Conservation (phyloP, 2,329 filamentous ascomycete species). For the Venturia pyrina region DNA sequence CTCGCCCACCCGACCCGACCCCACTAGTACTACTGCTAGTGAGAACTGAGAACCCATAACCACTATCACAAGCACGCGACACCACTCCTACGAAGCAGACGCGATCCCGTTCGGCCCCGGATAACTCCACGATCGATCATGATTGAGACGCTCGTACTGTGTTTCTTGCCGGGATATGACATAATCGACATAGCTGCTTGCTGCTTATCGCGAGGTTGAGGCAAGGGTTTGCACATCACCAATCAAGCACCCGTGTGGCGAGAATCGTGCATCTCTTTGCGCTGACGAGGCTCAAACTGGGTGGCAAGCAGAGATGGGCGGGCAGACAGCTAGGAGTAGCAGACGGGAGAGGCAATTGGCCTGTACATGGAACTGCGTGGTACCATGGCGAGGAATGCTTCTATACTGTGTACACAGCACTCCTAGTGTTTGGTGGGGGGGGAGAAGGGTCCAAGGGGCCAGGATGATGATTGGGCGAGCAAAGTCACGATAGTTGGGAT, state of each 20-base stretch:
- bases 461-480: neutral
- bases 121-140: neutral
- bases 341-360: neutral
- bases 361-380: neutral
- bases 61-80: neutral
- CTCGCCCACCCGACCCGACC: neutral
- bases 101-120: neutral
- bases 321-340: too few relatives aligned
- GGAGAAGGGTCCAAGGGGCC: neutral
- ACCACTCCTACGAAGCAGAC: neutral
- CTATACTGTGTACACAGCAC: too few relatives aligned
- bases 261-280: neutral
- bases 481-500: neutral
- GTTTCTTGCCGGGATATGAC: neutral
- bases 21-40: neutral
- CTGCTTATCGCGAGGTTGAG: neutral
- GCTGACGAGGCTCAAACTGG: neutral
- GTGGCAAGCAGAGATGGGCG: too few relatives aligned
- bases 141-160: neutral
- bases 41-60: neutral
- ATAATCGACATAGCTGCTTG: neutral
- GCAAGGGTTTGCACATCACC: neutral
- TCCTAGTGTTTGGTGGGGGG: neutral
- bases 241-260: neutral
- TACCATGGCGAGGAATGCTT: too few relatives aligned